These are phyloP conservation scores for Penicillium pancosmium DNA, from an alignment of 495 filamentous ascomycete genomes.

Conservation along the genomic window DNA sequence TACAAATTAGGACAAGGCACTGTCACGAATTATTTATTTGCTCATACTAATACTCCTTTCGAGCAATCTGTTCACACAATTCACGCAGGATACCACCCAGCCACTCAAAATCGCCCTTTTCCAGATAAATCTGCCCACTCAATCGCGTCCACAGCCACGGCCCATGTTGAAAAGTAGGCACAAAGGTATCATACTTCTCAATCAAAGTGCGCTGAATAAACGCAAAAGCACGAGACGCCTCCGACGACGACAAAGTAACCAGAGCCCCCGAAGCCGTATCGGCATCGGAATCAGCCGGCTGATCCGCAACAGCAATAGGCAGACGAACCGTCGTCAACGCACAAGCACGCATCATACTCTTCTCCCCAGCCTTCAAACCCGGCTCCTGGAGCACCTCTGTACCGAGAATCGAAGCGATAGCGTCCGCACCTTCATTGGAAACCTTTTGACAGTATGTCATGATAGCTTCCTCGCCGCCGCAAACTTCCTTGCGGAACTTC, in stretches of 20 bases:
- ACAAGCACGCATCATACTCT: conserved; percentile 53
- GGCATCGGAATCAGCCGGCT: not conserved
- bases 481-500: conserved; percentile 63
- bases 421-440: conserved; percentile 59
- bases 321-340: conserved; percentile 72
- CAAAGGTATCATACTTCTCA: conserved; percentile 68
- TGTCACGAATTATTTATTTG: not conserved
- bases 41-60: conserved; percentile 47
- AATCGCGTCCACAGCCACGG: conserved; percentile 69
- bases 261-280: conserved; percentile 9
- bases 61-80: conserved; percentile 61
- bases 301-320: conserved; percentile 55
- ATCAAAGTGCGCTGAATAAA: conserved; percentile 62
- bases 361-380: conserved; percentile 46
- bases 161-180: conserved; percentile 62
- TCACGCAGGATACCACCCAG: conserved; percentile 60
- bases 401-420: conserved; percentile 61
- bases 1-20: too few relatives aligned
- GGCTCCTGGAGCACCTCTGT: conserved; percentile 65
- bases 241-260: conserved; percentile 33
- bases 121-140: conserved; percentile 80
- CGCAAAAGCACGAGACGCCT: conserved; percentile 39
- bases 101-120: conserved; percentile 77
- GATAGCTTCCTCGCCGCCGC: conserved; percentile 76
- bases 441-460: conserved; percentile 57